Conservation (phyloP, 2,329 filamentous ascomycete genomes). For the Cadophora luteo-olivacea region DNA sequence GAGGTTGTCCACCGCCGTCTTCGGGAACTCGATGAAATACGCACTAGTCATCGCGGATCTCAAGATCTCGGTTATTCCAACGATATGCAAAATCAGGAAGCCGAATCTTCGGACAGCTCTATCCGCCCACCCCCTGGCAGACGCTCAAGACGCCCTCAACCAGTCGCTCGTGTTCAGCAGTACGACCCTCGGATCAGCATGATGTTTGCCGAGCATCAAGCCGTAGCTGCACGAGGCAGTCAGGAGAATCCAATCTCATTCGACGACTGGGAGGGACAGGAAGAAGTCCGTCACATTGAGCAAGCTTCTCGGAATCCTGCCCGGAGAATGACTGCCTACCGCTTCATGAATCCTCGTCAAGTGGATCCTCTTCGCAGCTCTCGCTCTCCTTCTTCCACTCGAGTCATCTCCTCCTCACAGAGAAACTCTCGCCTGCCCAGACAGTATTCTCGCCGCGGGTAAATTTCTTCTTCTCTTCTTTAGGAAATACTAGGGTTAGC, state of each 20-base stretch:
- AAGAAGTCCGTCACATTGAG: slow-evolving; percentile 29
- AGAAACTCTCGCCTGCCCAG: slow-evolving; percentile 33
- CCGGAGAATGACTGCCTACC: slow-evolving; percentile 37
- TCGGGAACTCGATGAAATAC: not conserved
- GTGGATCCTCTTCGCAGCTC: slow-evolving; percentile 37
- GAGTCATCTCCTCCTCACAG: slow-evolving; percentile 35
- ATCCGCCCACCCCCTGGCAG: slow-evolving; percentile 37
- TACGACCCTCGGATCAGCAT: slow-evolving; percentile 43
- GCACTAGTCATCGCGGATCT: not conserved
- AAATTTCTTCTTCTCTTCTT: slow-evolving; percentile 1
- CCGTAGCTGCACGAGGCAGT: slow-evolving; percentile 27
- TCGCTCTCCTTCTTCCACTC: slow-evolving; percentile 38
- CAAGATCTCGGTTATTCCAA: slow-evolving; percentile 38
- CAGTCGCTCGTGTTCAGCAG: slow-evolving; percentile 32
- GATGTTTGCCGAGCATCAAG: slow-evolving; percentile 44
- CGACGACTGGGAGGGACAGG: slow-evolving; percentile 28
- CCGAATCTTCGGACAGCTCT: slow-evolving; percentile 39
- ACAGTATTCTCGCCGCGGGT: slow-evolving; percentile 30
- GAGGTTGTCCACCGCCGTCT: not conserved
- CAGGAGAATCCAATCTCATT: slow-evolving; percentile 28
- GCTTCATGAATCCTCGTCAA: slow-evolving; percentile 30
- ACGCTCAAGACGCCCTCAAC: slow-evolving; percentile 31
- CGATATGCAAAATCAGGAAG: slow-evolving; percentile 38
- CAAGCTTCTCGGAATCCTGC: slow-evolving; percentile 28
- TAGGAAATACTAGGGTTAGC: slow-evolving; percentile 11